A percentile compares a stretch with the other conserved stretches of the same genome.
Evolutionary conservation across 768 basidiomycete genomes (phyloP).

Genomic region (Naganishia antarctica): DNA sequence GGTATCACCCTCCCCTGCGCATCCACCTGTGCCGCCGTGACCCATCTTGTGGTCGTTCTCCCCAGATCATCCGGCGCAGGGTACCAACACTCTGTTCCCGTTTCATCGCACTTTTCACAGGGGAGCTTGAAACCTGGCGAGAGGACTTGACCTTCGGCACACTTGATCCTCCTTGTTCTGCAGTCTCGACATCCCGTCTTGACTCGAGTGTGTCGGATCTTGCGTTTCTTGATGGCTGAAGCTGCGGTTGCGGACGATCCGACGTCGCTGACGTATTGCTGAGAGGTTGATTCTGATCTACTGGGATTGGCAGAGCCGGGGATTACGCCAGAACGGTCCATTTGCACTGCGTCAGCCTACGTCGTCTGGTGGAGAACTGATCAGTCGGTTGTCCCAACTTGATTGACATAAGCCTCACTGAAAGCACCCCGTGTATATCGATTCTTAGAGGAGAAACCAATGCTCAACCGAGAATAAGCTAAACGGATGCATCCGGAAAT

Average conservation of each 20-base stretch:
- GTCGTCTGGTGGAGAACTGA: too few species aligned
- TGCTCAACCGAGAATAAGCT: too few species aligned
- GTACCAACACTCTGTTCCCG: neutral
- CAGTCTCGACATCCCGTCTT: slow-evolving; percentile 11
- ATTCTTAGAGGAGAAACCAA: too few species aligned
- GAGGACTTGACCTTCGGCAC: neutral
- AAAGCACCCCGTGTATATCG: too few species aligned
- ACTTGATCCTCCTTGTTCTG: neutral
- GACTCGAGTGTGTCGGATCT: slow-evolving; percentile 1
- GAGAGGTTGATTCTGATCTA: too few species aligned
- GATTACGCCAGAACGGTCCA: too few species aligned
- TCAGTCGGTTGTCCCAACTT: too few species aligned
- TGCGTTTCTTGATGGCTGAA: slow-evolving; percentile 5
- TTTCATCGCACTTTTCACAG: slow-evolving; percentile 7
- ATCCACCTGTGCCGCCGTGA: neutral
- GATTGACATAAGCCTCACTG: too few species aligned
- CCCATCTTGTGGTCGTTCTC: slow-evolving; percentile 4
- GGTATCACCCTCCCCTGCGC: neutral
- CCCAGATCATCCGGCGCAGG: slow-evolving; percentile 3
- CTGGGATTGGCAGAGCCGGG: too few species aligned
- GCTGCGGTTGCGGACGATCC: neutral
- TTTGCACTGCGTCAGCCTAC: too few species aligned
- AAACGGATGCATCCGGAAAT: too few species aligned
- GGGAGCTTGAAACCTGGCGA: slow-evolving; percentile 1
- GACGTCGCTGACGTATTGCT: too few species aligned